A percentile compares a stretch with the other conserved stretches of the same genome.
Evolutionary conservation across 75 land plant species (phyloP).

Genomic region (Gnetum montanum): DNA sequence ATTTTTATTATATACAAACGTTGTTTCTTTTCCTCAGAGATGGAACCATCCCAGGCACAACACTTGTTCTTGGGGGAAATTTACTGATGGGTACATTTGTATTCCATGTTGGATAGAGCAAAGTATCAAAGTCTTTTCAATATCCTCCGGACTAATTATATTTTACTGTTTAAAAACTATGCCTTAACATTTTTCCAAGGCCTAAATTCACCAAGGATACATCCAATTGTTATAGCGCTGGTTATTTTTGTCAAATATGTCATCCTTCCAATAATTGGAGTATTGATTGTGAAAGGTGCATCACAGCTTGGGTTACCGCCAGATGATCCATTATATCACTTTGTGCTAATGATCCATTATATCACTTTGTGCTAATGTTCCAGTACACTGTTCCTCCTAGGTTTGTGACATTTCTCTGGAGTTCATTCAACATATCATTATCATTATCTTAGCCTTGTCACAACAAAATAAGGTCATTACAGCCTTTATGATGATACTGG

Average conservation of each 20-base stretch:
- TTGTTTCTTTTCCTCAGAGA: slow-evolving; percentile 4
- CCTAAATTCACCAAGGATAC: slow-evolving; percentile 13
- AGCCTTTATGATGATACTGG: too few relatives aligned
- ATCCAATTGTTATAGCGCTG: slow-evolving; percentile 9
- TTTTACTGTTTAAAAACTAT: too few relatives aligned
- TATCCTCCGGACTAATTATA: too few relatives aligned
- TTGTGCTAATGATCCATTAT: slow-evolving; percentile 45
- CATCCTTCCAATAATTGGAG: slow-evolving; percentile 40
- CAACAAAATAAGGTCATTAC: too few relatives aligned
- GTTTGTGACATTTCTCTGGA: too few relatives aligned
- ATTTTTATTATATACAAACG: too few relatives aligned
- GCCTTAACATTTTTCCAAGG: slow-evolving; percentile 25
- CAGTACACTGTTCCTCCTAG: slow-evolving; percentile 55
- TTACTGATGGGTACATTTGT: slow-evolving; percentile 13
- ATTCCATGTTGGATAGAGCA: too few relatives aligned
- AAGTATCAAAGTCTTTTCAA: too few relatives aligned
- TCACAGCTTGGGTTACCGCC: slow-evolving; percentile 27
- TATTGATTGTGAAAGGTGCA: slow-evolving; percentile 31
- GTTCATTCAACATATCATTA: too few relatives aligned
- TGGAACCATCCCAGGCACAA: slow-evolving; percentile 17
- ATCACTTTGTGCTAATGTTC: slow-evolving; percentile 40
- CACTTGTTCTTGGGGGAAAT: slow-evolving; percentile 25
- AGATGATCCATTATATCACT: slow-evolving; percentile 44
- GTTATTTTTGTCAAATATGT: slow-evolving; percentile 29
- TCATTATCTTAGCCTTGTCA: too few relatives aligned